Percentiles rank a stretch among this genome's conserved stretches.
phyloP scores from a whole-genome alignment of 192 early-diverging fungal species.

The Phlyctochytrium bullatum region DNA sequence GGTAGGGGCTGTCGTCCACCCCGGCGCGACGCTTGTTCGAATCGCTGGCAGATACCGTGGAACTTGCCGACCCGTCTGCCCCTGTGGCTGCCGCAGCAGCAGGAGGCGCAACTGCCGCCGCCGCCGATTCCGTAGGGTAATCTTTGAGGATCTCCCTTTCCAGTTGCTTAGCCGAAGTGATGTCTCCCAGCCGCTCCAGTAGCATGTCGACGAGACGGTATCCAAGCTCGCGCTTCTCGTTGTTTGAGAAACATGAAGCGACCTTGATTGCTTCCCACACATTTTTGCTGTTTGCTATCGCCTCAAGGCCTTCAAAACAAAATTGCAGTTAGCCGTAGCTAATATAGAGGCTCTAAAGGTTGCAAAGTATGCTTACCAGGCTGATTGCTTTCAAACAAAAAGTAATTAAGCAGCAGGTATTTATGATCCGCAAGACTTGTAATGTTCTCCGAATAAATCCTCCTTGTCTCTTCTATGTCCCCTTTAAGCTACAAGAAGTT shows the following conservation, averaged over 20 bases:
- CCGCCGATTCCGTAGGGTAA: not conserved
- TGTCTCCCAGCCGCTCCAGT: slow-evolving; percentile 35
- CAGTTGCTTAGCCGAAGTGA: not conserved
- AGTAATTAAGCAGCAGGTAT: slow-evolving; percentile 55
- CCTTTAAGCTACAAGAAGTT: not conserved
- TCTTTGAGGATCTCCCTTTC: not conserved
- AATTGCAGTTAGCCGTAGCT: not conserved
- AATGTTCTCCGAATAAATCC: slow-evolving; percentile 45
- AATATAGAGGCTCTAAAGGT: too few relatives aligned
- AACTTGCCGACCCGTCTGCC: too few relatives aligned
- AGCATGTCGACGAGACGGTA: slow-evolving; percentile 57
- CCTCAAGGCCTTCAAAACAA: slow-evolving; percentile 30
- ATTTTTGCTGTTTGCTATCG: slow-evolving; percentile 37
- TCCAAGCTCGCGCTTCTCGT: slow-evolving; percentile 56
- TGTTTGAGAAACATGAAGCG: slow-evolving; percentile 38
- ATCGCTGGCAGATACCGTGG: not conserved
- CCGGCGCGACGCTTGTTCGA: not conserved
- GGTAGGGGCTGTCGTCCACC: not conserved
- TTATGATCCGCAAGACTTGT: slow-evolving; percentile 45
- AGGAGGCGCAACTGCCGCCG: not conserved
- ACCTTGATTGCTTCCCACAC: slow-evolving; percentile 52
- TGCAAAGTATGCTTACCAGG: slow-evolving; percentile 39
- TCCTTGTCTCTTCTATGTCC: slow-evolving; percentile 34
- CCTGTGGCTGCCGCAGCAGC: not conserved
- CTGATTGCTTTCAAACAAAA: slow-evolving; percentile 65